A percentile compares a stretch with the other conserved stretches of the same genome.
Conservation (phyloP, 768 basidiomycete genomes). For the Russula olivacea region DNA sequence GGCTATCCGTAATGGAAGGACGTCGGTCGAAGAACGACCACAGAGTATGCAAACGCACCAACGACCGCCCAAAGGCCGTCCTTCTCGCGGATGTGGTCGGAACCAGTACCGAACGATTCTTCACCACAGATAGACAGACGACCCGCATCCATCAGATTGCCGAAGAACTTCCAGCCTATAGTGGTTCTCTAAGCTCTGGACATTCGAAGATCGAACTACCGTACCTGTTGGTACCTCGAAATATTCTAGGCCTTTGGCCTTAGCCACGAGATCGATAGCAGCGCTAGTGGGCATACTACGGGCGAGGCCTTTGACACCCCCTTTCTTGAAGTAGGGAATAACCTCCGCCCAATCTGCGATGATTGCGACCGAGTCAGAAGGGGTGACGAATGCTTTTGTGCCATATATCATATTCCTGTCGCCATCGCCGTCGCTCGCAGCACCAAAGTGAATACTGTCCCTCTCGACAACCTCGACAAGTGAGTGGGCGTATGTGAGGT, state of each 20-base stretch:
- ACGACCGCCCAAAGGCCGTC: constrained; percentile 98
- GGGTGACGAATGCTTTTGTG: constrained; percentile 95
- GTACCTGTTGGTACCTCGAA: constrained; percentile 96
- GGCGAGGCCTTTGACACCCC: constrained; percentile 91
- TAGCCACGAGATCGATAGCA: constrained; percentile 92
- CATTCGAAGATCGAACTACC: constrained; percentile 22
- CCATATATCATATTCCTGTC: constrained; percentile 99
- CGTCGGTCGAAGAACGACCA: not conserved
- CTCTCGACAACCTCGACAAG: constrained; percentile 91
- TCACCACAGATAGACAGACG: constrained; percentile 97
- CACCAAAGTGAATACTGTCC: constrained; percentile 84
- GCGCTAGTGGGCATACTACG: constrained; percentile 97
- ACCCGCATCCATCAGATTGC: constrained; percentile 99
- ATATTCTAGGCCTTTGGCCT: constrained; percentile 86
- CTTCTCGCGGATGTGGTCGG: constrained; percentile 99
- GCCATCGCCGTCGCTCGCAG: constrained; percentile 95
- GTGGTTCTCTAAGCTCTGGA: not conserved
- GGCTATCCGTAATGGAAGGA: constrained; percentile 41
- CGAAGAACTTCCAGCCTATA: constrained; percentile 98
- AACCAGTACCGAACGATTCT: constrained; percentile 99
- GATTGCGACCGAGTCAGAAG: constrained; percentile 95
- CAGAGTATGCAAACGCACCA: constrained; percentile 46
- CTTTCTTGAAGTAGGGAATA: constrained; percentile 88
- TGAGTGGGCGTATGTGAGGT: constrained; percentile 92
- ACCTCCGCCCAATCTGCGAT: constrained; percentile 94